Evolutionary conservation across 2,329 filamentous ascomycete genomes (phyloP), one percentile per base, ranked within the genome.

Genomic region (Arthrobotrys conoides): DNA sequence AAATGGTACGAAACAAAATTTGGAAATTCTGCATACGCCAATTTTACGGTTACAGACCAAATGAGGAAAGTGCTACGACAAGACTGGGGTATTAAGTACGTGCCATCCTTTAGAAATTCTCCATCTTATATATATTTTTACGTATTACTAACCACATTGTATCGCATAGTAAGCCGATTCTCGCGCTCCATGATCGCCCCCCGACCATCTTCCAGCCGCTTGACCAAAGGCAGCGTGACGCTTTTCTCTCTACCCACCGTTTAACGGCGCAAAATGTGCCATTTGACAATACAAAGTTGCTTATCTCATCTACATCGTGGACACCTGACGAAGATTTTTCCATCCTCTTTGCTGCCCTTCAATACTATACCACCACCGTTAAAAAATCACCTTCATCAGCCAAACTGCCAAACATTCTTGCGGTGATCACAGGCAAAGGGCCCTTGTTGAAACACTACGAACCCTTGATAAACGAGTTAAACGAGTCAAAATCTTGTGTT

Each of bases 221-320:
- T 10, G 83, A 86, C 12, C 78, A 86, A 4, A 83, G 83, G 14
- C 83, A 89, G 49, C 87, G 90, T 1, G 82, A 85, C 2, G 84
- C 86, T 0, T 92, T 96, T 78, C 88, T 98, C 0, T 84, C 86
- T 8, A 86, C 87, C 1, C 86, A 97, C 6, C 87, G 90, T 0
- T 90, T 92, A 81, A 92, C 92, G 0, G 85, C 86, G 10, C 84
- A 87, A 9, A 85, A 91, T 61, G 55, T 72, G 30, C 75, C 75
- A 12, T 90, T 89, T 0, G 83, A 88, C 6, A 86, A 88, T 65
- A 88, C 89, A 68, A 90, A 88, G 33, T 87, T 99, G 1, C 85
- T 99, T 6, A 93, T 98, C 44, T 97, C 93, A 85, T 96, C 94
- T 73, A 99, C 96, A 0, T 97, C 94, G 10, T 99, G 96, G 96